Evolutionary conservation across 169 alveolate genomes (phyloP), one percentile per base, ranked within the genome.

Genomic region (Cryptosporidium andersoni): DNA sequence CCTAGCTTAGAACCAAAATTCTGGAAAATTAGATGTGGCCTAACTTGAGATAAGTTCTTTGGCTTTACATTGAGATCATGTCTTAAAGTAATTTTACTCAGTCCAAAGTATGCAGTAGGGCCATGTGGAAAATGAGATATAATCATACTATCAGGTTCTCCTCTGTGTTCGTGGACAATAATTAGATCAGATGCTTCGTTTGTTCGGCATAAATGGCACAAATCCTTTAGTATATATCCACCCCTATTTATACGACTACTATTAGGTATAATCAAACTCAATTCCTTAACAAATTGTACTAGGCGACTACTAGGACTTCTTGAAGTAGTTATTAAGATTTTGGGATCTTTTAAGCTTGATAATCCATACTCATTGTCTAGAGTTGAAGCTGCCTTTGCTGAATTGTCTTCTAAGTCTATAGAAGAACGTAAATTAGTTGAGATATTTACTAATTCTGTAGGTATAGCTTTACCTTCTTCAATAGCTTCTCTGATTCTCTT

Each of bases 101-200:
- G 85, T 36, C 98, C 98, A 89, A 98, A 97, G 90, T 97, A 97
- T 2, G 99, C 97, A 2, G 99, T 97, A 0, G 99, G 99, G 0
- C 99, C 99, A 80, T 94, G 95, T 3, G 99, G 99, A 82, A 98
- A 88, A 89, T 98, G 99, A 66, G 97, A 96, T 16, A 98, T 94
- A 53, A 98, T 97, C 94, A 98, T 88, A 63, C 99, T 98, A 88
- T 97, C 98, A 0, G 99, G 99, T 81, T 91, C 97, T 90, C 97
- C 99, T 88, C 98, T 88, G 89, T 96, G 97, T 74, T 96, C 99
- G 88, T 96, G 99, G 40, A 96, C 91, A 11, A 95, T 90, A 48
- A 93, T 82, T 12, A 98, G 90, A 89, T 98, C 99, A 2, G 99
- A 92, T 64, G 96, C 95, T 81, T 95, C 96, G 81, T 97, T 96